Evolutionary conservation across 129 eudicot species (phyloP).

Genomic region (Flaveria brownii): DNA sequence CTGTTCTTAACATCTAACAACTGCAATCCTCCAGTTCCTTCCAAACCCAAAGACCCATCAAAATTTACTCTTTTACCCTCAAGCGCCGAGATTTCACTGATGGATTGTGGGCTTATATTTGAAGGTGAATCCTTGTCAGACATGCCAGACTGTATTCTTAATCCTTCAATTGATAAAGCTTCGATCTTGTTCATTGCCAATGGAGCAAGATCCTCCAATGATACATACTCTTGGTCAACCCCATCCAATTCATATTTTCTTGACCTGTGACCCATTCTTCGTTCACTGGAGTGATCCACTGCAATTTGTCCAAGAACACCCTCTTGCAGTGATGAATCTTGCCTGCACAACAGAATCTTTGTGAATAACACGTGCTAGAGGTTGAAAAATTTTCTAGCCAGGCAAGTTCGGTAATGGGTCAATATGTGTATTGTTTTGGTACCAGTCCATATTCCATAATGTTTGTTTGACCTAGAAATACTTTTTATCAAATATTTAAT

Average conservation of each 20-base stretch:
- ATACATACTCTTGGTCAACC: conserved; percentile 54
- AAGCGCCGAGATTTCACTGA: conserved; percentile 61
- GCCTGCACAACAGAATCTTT: conserved; percentile 45
- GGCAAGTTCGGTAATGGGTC: background rate
- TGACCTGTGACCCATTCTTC: conserved; percentile 24
- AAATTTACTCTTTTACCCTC: conserved; percentile 53
- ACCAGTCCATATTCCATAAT: background rate
- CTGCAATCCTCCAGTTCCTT: conserved; percentile 83
- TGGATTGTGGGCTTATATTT: conserved; percentile 54
- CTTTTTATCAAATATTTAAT: background rate
- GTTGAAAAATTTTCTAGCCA: background rate
- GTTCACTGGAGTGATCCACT: conserved; percentile 14
- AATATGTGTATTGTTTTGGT: background rate
- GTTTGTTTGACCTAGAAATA: no score
- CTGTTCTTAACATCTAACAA: conserved; percentile 62
- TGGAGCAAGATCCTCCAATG: conserved; percentile 82
- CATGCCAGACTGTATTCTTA: conserved; percentile 94
- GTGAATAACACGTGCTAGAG: background rate
- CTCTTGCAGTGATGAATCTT: conserved; percentile 41
- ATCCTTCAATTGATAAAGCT: conserved; percentile 85
- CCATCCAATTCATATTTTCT: conserved; percentile 35
- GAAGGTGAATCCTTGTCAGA: conserved; percentile 75
- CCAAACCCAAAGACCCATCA: conserved; percentile 63
- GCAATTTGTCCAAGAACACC: conserved; percentile 35
- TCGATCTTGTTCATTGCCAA: conserved; percentile 86